Evolutionary conservation across 2,329 filamentous ascomycete species (phyloP), one percentile per base, ranked within the genome.

Genomic region (Aspergillus piperis): DNA sequence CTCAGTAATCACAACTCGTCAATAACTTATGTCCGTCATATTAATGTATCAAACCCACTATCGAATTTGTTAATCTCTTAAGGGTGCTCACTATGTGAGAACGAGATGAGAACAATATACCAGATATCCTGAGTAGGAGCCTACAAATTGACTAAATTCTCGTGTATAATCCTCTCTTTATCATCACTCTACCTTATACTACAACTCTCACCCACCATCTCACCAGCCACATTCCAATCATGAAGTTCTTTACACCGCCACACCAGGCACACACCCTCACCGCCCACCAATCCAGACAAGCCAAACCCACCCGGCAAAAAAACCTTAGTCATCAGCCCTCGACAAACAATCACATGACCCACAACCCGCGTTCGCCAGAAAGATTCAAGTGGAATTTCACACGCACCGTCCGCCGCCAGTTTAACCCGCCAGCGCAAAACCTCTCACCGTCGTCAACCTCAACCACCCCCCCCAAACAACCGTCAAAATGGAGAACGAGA

Each of bases 401-500:
- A 68, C 67, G 61, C 63, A 65, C 66, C 59, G 68, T 59, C 58
- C 58, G 44, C 58, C 58, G 44, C 53, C 56, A 57, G 52, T 62
- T 69, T 67, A 71, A 70, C 70, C 71, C 69, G 70, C 69, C 69
- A 67, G 63, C 68, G 64, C 62, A 58, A 48, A 67, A 60, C 60
- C 56, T 70, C 66, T 68, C 70, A 70, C 70, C 71, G 70, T 74
- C 72, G 72, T 71, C 71, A 70, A 75, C 75, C 66, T 66, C 62
- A 66, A 66, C 67, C 70, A 70, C 69, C 68, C 64, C 64, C 60
- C 75, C 68, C 75, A 75, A 73, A 74, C 68, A 75, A 75, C 73
- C 76, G 76, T 73, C 78, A 93, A 87, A 84, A 99, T 98, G 95
- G 95, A 99, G 88, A 99, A 99, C 92, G 95, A 98, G 87, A 92